A percentile compares a stretch with the other conserved stretches of the same genome.
phyloP scores from a whole-genome alignment of 208 protist species.

The Leptomonas pyrrhocoris region DNA sequence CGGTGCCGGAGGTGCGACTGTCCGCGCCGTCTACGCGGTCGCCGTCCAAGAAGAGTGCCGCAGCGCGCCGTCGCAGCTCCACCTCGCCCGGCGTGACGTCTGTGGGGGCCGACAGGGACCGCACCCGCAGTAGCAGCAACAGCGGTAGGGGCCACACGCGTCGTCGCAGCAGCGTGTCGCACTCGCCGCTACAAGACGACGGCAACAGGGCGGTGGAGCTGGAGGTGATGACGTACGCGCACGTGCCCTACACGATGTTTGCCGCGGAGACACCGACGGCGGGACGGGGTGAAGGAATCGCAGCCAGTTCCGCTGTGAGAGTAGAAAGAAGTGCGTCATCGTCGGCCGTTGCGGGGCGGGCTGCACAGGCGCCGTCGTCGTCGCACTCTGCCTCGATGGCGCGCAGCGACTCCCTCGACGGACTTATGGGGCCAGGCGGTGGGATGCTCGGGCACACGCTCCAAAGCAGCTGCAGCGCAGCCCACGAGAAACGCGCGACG shows the following conservation, averaged over 20 bases:
- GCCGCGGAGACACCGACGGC: slow-evolving; percentile 12
- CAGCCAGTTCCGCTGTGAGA: not conserved
- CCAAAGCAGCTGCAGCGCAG: slow-evolving; percentile 34
- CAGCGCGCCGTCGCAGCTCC: slow-evolving; percentile 15
- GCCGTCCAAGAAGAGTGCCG: slow-evolving; percentile 2
- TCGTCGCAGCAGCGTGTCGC: slow-evolving; percentile 17
- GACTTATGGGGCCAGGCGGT: slow-evolving; percentile 1
- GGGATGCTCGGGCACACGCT: slow-evolving; percentile 30
- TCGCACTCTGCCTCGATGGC: slow-evolving; percentile 16
- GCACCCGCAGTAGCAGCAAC: not conserved
- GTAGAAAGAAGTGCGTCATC: slow-evolving; percentile 7
- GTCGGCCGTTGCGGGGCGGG: slow-evolving; percentile 6
- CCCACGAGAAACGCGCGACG: not conserved
- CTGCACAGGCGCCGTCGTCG: slow-evolving; percentile 7
- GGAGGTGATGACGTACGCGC: slow-evolving; percentile 45
- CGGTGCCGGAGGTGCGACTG: slow-evolving; percentile 22
- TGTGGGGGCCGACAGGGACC: not conserved
- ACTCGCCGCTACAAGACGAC: not conserved
- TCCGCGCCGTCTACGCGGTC: slow-evolving; percentile 13
- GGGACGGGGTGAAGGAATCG: not conserved
- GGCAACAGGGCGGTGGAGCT: slow-evolving; percentile 13
- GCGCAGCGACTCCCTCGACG: slow-evolving; percentile 26
- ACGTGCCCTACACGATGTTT: slow-evolving; percentile 60
- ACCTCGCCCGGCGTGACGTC: slow-evolving; percentile 14
- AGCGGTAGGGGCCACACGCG: not conserved